phyloP scores from a whole-genome alignment of 148 eudicot species.

The Silene latifolia region DNA sequence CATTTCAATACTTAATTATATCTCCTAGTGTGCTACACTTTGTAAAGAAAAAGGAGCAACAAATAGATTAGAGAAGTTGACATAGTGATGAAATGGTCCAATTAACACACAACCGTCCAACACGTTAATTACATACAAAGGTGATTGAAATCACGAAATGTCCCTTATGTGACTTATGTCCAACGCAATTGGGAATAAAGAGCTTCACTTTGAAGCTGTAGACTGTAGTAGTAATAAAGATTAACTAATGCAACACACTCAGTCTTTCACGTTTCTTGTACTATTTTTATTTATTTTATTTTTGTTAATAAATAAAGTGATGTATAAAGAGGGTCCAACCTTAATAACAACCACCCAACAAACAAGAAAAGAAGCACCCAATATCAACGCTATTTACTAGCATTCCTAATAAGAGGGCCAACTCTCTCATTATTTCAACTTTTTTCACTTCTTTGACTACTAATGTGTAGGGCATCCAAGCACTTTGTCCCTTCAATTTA shows the following conservation, averaged over 20 bases:
- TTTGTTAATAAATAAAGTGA: too few species aligned
- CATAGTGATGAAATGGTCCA: neutral
- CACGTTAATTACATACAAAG: neutral
- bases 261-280: slow-evolving; percentile 1
- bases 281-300: neutral
- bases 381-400: slow-evolving; percentile 26
- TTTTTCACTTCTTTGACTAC: slow-evolving; percentile 13
- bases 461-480: neutral
- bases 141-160: neutral
- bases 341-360: neutral
- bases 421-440: slow-evolving; percentile 7
- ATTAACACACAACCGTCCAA: neutral
- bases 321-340: slow-evolving; percentile 5
- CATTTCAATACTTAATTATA: too few species aligned
- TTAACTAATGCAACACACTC: neutral
- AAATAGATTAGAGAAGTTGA: neutral
- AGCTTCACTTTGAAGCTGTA: slow-evolving; percentile 12
- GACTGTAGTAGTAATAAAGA: neutral
- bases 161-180: neutral
- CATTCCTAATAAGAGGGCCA: slow-evolving; percentile 5
- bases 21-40: neutral
- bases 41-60: neutral
- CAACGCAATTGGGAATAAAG: slow-evolving; percentile 23
- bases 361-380: slow-evolving; percentile 9
- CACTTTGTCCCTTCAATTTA: too few species aligned